A percentile compares a stretch with the other conserved stretches of the same genome.
These are phyloP conservation scores for Gossypium australe DNA, from an alignment of 345 rosid genomes.

Conservation along the genomic window DNA sequence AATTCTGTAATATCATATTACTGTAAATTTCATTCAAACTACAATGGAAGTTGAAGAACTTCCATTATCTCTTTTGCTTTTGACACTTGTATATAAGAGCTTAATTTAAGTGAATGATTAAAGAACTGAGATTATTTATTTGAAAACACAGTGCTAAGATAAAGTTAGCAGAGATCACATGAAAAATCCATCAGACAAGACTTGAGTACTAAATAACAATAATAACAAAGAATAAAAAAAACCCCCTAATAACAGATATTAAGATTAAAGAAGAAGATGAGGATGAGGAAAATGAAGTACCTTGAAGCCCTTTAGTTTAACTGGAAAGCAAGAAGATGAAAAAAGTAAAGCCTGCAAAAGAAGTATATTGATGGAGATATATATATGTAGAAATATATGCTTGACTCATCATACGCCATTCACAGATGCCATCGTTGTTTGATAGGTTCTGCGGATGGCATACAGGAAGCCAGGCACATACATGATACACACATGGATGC, in stretches of 20 bases:
- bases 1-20: too few relatives aligned
- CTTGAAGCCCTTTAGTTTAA: neutral
- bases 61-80: too few relatives aligned
- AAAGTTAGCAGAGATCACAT: constrained; percentile 7
- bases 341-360: constrained; percentile 5
- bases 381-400: constrained; percentile 33
- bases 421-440: constrained; percentile 58
- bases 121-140: neutral
- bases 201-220: neutral
- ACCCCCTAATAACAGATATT: neutral
- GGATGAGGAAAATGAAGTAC: neutral
- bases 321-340: neutral
- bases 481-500: constrained; percentile 11
- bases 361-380: neutral
- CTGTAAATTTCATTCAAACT: too few relatives aligned
- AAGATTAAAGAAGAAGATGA: neutral
- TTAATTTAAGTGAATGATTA: neutral
- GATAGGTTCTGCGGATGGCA: constrained; percentile 75
- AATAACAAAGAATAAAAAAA: neutral
- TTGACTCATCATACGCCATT: constrained; percentile 97
- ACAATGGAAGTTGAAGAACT: too few relatives aligned
- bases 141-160: neutral
- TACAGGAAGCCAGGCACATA: constrained; percentile 97
- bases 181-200: constrained; percentile 17
- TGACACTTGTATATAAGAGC: too few relatives aligned